These are phyloP conservation scores for Aspergillus pseudoterreus DNA, from an alignment of 2,329 filamentous ascomycete genomes.

Conservation along the genomic window DNA sequence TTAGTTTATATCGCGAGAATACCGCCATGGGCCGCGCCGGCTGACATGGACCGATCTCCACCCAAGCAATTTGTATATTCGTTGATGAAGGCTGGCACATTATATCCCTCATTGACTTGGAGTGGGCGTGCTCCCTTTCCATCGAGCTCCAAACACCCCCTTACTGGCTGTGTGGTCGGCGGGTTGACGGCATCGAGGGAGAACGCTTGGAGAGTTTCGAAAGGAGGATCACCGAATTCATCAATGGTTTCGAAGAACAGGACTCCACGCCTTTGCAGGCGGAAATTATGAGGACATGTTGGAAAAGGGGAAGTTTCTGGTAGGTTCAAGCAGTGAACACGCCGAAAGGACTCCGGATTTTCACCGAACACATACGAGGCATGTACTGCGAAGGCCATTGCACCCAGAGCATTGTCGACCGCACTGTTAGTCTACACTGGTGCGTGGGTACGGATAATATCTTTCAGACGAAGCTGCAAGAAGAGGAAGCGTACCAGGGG, in stretches of 20 bases:
- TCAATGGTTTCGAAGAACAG: slow-evolving; percentile 18
- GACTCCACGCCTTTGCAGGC: slow-evolving; percentile 10
- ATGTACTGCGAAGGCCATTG: background rate
- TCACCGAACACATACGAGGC: slow-evolving; percentile 23
- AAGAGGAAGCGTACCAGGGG: background rate
- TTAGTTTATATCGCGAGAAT: slow-evolving; percentile 26
- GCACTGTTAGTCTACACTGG: background rate
- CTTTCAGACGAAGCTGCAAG: background rate
- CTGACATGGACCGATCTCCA: slow-evolving; percentile 39
- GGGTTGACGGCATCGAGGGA: slow-evolving; percentile 9
- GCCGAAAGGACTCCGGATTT: slow-evolving; percentile 22
- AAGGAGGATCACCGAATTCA: slow-evolving; percentile 14
- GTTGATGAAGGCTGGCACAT: slow-evolving; percentile 23
- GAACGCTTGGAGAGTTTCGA: slow-evolving; percentile 10
- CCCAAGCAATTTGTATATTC: slow-evolving; percentile 29
- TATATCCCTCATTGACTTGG: slow-evolving; percentile 20
- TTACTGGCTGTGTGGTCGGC: slow-evolving; percentile 16
- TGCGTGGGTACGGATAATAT: background rate
- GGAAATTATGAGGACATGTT: slow-evolving; percentile 20
- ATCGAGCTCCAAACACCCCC: slow-evolving; percentile 20
- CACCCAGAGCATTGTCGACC: background rate
- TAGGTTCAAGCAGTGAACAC: slow-evolving; percentile 24
- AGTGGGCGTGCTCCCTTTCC: slow-evolving; percentile 21
- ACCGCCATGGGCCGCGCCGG: slow-evolving; percentile 32
- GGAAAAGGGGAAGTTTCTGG: slow-evolving; percentile 24